Evolutionary conservation across 805 yeast species (phyloP).

Genomic region (Yamadazyma endophytica): DNA sequence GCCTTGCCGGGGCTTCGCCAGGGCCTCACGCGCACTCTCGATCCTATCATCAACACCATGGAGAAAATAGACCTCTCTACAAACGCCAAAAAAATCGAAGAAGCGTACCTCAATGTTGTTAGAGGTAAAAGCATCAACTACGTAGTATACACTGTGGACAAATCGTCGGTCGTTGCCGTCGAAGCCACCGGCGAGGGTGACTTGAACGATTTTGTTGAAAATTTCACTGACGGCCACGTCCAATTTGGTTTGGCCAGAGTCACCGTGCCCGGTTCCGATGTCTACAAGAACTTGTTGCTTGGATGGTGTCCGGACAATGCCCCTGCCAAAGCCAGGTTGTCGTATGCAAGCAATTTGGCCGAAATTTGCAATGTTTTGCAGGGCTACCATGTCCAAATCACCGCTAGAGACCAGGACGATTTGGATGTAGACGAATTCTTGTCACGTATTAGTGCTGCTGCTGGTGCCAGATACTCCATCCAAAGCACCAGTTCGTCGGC

Average conservation of each 20-base stretch:
- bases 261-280: conserved; percentile 87
- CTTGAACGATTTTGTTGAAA: conserved; percentile 71
- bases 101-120: conserved; percentile 73
- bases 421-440: conserved; percentile 74
- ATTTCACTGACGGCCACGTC: conserved; percentile 81
- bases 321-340: conserved; percentile 69
- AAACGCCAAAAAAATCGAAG: conserved; percentile 71
- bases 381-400: conserved; percentile 93
- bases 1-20: too few species aligned
- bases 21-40: too few species aligned
- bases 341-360: conserved; percentile 74
- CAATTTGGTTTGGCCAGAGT: conserved; percentile 90
- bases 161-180: conserved; percentile 45
- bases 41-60: too few species aligned
- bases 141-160: conserved; percentile 77
- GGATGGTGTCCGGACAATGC: conserved; percentile 99
- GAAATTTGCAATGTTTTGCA: conserved; percentile 64
- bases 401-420: conserved; percentile 94
- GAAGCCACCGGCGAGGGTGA: conserved; percentile 56
- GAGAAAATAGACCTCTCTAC: conserved; percentile 59
- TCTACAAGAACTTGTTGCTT: conserved; percentile 73
- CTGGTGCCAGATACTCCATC: conserved; percentile 82
- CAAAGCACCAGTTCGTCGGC: conserved; percentile 15
- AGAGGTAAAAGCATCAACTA: conserved; percentile 66
- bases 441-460: conserved; percentile 77